Evolutionary conservation across 495 filamentous ascomycete species (phyloP), one percentile per base, ranked within the genome.

Genomic region (Xylona heveae): DNA sequence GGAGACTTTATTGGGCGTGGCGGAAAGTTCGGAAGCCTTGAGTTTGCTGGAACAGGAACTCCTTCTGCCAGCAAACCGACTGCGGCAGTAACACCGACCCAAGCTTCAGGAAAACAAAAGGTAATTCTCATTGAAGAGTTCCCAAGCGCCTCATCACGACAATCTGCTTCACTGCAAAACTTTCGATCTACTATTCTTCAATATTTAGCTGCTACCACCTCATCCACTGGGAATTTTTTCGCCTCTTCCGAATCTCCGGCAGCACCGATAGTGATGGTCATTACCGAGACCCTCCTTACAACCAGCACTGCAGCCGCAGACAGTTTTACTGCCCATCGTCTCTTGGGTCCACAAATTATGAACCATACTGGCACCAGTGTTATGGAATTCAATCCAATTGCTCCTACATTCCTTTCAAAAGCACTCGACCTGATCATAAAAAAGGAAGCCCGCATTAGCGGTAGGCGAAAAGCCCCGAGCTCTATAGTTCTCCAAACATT

Each of bases 111-210:
- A 56, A 47, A 39, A 66, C 67, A 31, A 19, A 24, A 27, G 20
- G 47, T 93, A 20, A 75, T 94, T 26, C 50, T 95, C 6, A 62
- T 99, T 30, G 90, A 99, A 58, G 90, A 99, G 46, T 94, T 93
- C 47, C 90, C 90, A 1, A 82, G 78, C 41, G 74, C 77, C 0
- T 72, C 83, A 37, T 64, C 65, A 15, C 63, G 68, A 25, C 71
- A 65, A 0, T 78, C 76, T 7, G 61, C 63, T 10, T 60, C 64
- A 33, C 48, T 94, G 24, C 58, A 64, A 31, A 61, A 77, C 0
- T 95, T 99, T 49, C 66, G 80, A 34, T 59, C 66, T 25, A 63
- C 77, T 9, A 58, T 99, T 16, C 54, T 78, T 22, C 66, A 73
- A 34, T 88, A 75, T 46, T 53, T 94, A 21, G 75, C 74, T 3